Base-by-base conservation (phyloP, 768 basidiomycete species). In the Xerocomellus dryophilus region DNA sequence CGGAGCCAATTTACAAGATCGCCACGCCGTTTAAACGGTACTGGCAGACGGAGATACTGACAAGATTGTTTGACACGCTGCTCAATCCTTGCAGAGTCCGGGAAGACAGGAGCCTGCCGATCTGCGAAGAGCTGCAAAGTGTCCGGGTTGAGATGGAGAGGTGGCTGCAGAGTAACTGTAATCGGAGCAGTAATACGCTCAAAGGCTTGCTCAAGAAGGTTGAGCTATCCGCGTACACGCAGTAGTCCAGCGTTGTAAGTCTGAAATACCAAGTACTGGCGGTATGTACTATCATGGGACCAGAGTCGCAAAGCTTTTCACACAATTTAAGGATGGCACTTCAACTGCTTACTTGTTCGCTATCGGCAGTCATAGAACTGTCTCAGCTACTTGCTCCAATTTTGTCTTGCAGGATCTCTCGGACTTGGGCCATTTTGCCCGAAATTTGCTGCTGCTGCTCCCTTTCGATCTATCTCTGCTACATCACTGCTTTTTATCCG, bases 1-100 rank as follows among this genome's bases (percentile, higher is more conserved):
- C 67, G 39, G 59, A 55, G 5, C 61, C 61, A 2, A 73, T 78
- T 53, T 81, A 85, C 74, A 87, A 81, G 75, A 81, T 93, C 47
- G 75, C 81, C 15, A 83, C 85, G 27, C 81, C 88, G n/a, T 79
- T 95, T 64, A 93, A 93, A 67, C 79, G 97, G 54, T 99, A 99
- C 70, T 98, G 97, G 93, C 94, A 98, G 71, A 81, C 77, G 42
- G 88, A 90, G 21, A 71, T 96, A 21, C 96, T 97, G 93, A 86
- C 75, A 32, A 71, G 80, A 49, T 64, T 97, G 41, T 98, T 99
- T 67, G 88, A 95, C 61, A 59, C 88, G 27, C 73, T 98, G 51
- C 83, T 99, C 53, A 98, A 98, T 70, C 88, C 97, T 1, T 72
- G 76, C 35, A 60, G 76, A n/a, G 79, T 82, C 17, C 76, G 79